Evolutionary conservation across 78 protist genomes (phyloP).

Genomic region (Dictyostelium brefeldianum): DNA sequence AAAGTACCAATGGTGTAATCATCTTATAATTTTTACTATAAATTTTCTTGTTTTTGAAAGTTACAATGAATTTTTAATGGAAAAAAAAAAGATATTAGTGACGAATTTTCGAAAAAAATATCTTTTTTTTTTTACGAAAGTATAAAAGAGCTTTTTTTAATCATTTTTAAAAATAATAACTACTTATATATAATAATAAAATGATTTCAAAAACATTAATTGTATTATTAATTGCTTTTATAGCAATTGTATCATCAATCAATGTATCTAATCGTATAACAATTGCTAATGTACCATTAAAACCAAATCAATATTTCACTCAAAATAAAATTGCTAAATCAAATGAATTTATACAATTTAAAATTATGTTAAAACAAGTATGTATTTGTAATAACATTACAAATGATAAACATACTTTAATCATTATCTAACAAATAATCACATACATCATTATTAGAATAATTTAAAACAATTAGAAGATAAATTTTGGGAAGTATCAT

Average conservation of each 20-base stretch:
- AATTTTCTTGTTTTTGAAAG: no score
- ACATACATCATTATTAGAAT: neutral
- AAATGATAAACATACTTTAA: no score
- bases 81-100: no score
- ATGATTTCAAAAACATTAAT: neutral
- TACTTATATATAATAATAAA: neutral
- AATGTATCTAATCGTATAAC: neutral
- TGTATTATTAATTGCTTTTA: neutral
- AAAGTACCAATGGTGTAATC: no score
- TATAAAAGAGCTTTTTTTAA: no score
- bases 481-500: conserved; percentile 61
- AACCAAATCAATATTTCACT: neutral
- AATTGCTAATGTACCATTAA: neutral
- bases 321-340: neutral
- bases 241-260: neutral
- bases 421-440: no score
- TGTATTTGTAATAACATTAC: neutral
- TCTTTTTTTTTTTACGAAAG: neutral
- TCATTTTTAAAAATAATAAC: no score
- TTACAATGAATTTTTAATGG: no score
- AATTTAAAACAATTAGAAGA: conserved; percentile 54
- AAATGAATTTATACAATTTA: conserved; percentile 31
- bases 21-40: no score
- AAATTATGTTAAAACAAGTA: conserved; percentile 58
- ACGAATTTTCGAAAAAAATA: neutral